A percentile compares a stretch with the other conserved stretches of the same genome.
phyloP scores from a whole-genome alignment of 352 stramenopile species.

The Phytopythium vexans region DNA sequence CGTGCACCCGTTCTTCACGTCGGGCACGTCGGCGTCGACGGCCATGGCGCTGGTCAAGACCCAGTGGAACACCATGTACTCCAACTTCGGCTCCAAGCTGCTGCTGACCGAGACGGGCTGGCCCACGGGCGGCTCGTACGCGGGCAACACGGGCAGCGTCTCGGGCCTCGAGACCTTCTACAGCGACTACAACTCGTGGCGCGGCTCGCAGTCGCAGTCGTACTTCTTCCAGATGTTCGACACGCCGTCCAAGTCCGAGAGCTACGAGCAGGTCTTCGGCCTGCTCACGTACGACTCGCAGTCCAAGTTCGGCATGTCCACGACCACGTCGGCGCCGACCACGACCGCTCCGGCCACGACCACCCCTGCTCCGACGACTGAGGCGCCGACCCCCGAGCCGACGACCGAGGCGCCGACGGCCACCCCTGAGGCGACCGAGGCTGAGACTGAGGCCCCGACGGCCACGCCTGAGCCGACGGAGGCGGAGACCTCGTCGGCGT shows the following conservation, averaged over 20 bases:
- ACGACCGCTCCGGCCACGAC: slow-evolving; percentile 9
- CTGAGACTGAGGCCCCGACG: slow-evolving; percentile 1
- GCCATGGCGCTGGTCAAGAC: slow-evolving; percentile 44
- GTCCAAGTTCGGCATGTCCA: slow-evolving; percentile 52
- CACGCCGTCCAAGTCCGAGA: slow-evolving; percentile 32
- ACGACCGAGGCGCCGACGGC: slow-evolving; percentile 6
- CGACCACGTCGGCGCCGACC: slow-evolving; percentile 11
- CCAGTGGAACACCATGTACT: slow-evolving; percentile 49
- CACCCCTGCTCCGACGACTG: slow-evolving; percentile 1
- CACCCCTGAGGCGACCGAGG: slow-evolving; percentile 5
- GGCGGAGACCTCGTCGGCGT: slow-evolving; percentile 13
- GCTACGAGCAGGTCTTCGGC: slow-evolving; percentile 53
- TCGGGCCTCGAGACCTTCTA: slow-evolving; percentile 45
- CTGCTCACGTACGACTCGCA: slow-evolving; percentile 37
- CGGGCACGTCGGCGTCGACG: slow-evolving; percentile 20
- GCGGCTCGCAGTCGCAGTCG: slow-evolving; percentile 38
- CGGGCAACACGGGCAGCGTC: slow-evolving; percentile 32
- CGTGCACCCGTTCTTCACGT: slow-evolving; percentile 59
- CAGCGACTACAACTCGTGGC: slow-evolving; percentile 58
- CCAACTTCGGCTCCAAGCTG: slow-evolving; percentile 43
- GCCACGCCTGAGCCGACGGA: slow-evolving; percentile 11
- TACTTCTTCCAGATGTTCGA: slow-evolving; percentile 85
- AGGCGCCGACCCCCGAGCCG: slow-evolving; percentile 5
- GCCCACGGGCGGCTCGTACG: slow-evolving; percentile 32
- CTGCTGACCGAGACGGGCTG: slow-evolving; percentile 54